Base-by-base conservation (phyloP, 441 rosid genomes). In the Bruguiera hainesii region DNA sequence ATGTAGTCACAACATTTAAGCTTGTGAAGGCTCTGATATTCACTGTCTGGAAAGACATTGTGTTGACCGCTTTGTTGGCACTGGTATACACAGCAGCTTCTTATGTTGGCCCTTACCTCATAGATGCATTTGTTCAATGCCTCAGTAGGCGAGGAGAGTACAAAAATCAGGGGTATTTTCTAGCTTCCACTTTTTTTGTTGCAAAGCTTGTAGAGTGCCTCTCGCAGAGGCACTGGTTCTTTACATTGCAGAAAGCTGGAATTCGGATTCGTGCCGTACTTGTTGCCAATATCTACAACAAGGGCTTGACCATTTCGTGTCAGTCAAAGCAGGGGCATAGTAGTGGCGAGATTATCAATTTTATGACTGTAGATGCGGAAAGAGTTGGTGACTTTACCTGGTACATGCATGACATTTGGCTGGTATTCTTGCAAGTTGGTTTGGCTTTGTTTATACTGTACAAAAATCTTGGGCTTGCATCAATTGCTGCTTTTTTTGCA, bases 21-120 rank as follows among this genome's bases (percentile, higher is more conserved):
- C 89, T 93, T 33, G 79, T 67, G 37, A 91, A 79, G 71, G 95
- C 90, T 21, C 72, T 91, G 78, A 18, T 85, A 75, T 63, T 82
- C 21, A 63, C 83, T n/a, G 80, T 64, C 48, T 84, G 95, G 97
- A 83, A 82, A 70, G 98, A 91, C 46, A 69, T 85, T 68, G 46
- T 81, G 7, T 78, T 64, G 50, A 77, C 97, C 30, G 85, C 77
- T 49, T 58, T 89, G 21, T 70, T 85, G 48, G 88, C 81, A 0
- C 66, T 82, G 48, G 2, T 76, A 52, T 68, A 76, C 72, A 81
- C 90, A 0, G 0, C 79, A 30, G 88, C 96, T 65, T 75, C 85
- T 58, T 93, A 86, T 21, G 93, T 89, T 33, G 95, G 96, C 10
- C 98, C 96, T 0, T 86, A 85, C 73, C 91, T 91, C 73, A 91